Percentiles rank a stretch among this genome's conserved stretches.
phyloP scores from a whole-genome alignment of 192 early-diverging fungal species.

The Rhizoclosmatium sp. region DNA sequence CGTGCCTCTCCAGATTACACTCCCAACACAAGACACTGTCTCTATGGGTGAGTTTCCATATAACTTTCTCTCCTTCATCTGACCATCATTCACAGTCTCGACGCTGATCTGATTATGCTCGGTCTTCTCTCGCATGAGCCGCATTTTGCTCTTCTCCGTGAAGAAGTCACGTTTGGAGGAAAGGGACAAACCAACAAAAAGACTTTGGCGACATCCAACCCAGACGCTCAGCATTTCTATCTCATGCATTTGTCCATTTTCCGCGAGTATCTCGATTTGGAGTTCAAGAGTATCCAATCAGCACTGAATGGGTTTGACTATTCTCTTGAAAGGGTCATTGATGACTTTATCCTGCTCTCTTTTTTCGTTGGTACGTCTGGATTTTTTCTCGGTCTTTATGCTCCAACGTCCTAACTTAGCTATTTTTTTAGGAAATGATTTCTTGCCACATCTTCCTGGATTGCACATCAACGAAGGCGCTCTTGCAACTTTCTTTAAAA shows the following conservation, averaged over 20 bases:
- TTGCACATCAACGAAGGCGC: constrained; percentile 96
- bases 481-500: constrained; percentile 83
- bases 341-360: constrained; percentile 96
- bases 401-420: not conserved
- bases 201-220: constrained; percentile 68
- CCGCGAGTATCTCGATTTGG: constrained; percentile 91
- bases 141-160: constrained; percentile 94
- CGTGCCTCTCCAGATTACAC: constrained; percentile 80
- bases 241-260: constrained; percentile 75
- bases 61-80: not conserved
- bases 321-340: constrained; percentile 90
- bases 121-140: constrained; percentile 96
- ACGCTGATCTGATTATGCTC: constrained; percentile 98
- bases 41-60: constrained; percentile 73
- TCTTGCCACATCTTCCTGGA: constrained; percentile 92
- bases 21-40: constrained; percentile 92
- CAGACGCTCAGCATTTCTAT: constrained; percentile 67
- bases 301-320: constrained; percentile 73
- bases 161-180: constrained; percentile 88
- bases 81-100: constrained; percentile 53
- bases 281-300: constrained; percentile 69
- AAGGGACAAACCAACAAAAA: constrained; percentile 53
- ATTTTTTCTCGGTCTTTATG: not conserved
- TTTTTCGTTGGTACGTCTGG: constrained; percentile 86
- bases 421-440: constrained; percentile 75